Evolutionary conservation across 1,139 yeast species (phyloP).

Genomic region (Protomyces arabidopsidicola): DNA sequence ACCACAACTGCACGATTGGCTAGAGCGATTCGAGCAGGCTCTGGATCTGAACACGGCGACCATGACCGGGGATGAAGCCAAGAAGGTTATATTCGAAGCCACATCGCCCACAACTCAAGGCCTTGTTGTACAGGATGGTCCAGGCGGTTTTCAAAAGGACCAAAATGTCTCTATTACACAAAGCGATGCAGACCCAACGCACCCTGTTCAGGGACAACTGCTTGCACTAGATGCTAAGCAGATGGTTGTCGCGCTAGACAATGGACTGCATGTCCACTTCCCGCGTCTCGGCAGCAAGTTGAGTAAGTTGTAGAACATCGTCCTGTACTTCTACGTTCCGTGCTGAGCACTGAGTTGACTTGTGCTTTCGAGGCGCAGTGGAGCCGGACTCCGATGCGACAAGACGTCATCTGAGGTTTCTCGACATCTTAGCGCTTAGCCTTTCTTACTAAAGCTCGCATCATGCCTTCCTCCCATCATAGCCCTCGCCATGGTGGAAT

Average conservation of each 20-base stretch:
- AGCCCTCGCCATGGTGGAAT: too few relatives aligned
- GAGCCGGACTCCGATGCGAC: too few relatives aligned
- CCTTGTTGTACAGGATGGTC: neutral
- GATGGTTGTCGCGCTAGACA: constrained; percentile 5
- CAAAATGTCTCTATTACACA: constrained; percentile 9
- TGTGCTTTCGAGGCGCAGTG: too few relatives aligned
- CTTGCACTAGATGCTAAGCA: constrained; percentile 5
- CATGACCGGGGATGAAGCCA: constrained; percentile 9
- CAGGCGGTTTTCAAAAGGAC: neutral
- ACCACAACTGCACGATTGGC: constrained; percentile 2
- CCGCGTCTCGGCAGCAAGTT: neutral
- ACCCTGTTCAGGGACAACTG: constrained; percentile 9
- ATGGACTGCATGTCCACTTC: constrained; percentile 8
- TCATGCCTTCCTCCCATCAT: too few relatives aligned
- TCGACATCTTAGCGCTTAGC: too few relatives aligned
- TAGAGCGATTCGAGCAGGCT: neutral
- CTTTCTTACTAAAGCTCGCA: too few relatives aligned
- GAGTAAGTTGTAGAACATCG: too few relatives aligned
- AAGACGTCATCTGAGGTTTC: too few relatives aligned
- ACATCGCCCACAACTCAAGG: constrained; percentile 7
- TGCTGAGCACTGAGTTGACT: too few relatives aligned
- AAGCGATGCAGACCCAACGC: neutral
- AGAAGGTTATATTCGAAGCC: constrained; percentile 1
- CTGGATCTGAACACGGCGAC: neutral
- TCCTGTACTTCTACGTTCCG: too few relatives aligned